A percentile compares a stretch with the other conserved stretches of the same genome.
phyloP scores from a whole-genome alignment of 192 early-diverging fungal genomes.

The Paraglomus brasilianum region DNA sequence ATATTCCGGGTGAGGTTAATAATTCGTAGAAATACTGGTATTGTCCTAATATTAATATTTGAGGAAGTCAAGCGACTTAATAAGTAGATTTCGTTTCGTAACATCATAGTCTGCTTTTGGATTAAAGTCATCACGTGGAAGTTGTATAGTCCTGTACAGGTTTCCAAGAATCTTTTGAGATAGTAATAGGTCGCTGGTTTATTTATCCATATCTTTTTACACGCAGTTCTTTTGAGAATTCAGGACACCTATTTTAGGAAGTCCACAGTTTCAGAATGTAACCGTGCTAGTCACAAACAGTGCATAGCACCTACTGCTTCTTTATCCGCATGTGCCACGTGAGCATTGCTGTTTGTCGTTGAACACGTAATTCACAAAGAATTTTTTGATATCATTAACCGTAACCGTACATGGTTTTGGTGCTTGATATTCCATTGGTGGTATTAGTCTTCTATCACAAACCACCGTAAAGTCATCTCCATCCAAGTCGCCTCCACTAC shows the following conservation, averaged over 20 bases:
- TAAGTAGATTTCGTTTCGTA: no score
- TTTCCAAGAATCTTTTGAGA: conserved; percentile 53
- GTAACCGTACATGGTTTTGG: conserved; percentile 44
- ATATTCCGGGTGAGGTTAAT: no score
- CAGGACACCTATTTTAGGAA: conserved; percentile 65
- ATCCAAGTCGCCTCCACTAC: conserved; percentile 80
- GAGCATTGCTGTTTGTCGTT: conserved; percentile 65
- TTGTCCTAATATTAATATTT: no score
- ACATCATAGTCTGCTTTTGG: no score
- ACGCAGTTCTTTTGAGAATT: conserved; percentile 40
- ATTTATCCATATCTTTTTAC: conserved; percentile 62
- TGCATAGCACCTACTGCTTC: conserved; percentile 46
- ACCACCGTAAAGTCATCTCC: conserved; percentile 76
- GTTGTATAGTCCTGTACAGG: conserved; percentile 52
- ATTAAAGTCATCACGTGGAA: conserved; percentile 41
- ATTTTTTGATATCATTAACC: conserved; percentile 50
- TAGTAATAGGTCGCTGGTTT: conserved; percentile 45
- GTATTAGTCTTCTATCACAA: conserved; percentile 55
- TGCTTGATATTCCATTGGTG: conserved; percentile 57
- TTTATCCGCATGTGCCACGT: conserved; percentile 61
- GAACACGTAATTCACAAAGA: conserved; percentile 67
- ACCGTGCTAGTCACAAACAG: conserved; percentile 60
- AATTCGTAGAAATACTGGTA: no score
- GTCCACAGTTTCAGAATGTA: conserved; percentile 74
- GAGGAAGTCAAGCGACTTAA: no score